A percentile compares a stretch with the other conserved stretches of the same genome.
phyloP scores from a whole-genome alignment of 768 basidiomycete species.

The Cystobasidium onofrii region DNA sequence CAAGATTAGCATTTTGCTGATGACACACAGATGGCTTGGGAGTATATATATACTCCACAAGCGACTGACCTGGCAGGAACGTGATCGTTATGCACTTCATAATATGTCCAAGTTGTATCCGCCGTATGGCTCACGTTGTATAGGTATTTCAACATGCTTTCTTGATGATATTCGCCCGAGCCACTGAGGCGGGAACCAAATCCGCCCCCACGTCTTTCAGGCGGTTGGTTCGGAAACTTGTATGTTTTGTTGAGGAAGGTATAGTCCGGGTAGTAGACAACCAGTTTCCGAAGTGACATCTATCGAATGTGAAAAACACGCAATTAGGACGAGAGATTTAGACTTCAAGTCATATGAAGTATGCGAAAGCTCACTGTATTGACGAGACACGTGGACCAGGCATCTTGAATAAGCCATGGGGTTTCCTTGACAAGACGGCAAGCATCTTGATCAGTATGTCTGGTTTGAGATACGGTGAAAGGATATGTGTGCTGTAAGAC shows the following conservation, averaged over 20 bases:
- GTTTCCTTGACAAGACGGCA: background rate
- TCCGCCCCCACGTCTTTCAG: background rate
- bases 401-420: background rate
- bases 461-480: no score
- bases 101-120: background rate
- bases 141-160: background rate
- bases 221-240: background rate
- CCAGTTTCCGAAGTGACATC: background rate
- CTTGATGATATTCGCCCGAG: background rate
- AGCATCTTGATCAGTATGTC: no score
- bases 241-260: background rate
- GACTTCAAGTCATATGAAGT: no score
- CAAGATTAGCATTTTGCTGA: no score
- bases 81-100: background rate
- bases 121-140: background rate
- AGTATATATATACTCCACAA: no score
- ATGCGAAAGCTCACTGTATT: background rate
- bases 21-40: no score
- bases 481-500: background rate
- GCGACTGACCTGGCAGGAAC: background rate
- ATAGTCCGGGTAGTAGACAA: background rate
- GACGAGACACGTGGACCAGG: background rate
- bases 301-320: background rate
- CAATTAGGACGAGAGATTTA: no score
- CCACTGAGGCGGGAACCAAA: no score